phyloP scores from a whole-genome alignment of 202 grass and related monocot species.

The Schoenoplectus triqueter region DNA sequence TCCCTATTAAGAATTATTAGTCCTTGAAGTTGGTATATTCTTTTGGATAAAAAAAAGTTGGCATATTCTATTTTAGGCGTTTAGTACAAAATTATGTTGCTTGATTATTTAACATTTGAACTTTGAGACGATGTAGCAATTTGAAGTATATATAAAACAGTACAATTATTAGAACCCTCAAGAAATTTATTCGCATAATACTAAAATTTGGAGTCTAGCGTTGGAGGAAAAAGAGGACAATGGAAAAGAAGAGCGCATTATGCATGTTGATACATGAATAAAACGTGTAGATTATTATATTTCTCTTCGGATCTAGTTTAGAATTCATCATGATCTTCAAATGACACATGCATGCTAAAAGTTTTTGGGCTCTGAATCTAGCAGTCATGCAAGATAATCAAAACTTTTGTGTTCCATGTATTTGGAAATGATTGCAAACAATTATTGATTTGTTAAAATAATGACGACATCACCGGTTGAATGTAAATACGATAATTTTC shows the following conservation, averaged over 20 bases:
- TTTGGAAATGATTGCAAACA: not conserved
- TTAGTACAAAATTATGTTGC: not conserved
- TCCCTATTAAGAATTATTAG: too few species aligned
- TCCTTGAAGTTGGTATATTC: too few species aligned
- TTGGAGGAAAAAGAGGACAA: not conserved
- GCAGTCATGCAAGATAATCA: not conserved
- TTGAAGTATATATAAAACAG: not conserved
- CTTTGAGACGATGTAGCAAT: not conserved
- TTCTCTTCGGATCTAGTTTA: not conserved
- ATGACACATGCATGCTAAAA: not conserved
- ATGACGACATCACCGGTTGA: not conserved
- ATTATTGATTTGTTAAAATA: not conserved
- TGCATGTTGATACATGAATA: conserved; percentile 25
- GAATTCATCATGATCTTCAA: not conserved
- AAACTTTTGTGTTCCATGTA: not conserved
- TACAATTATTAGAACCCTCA: not conserved
- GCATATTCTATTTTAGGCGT: too few species aligned
- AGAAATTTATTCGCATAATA: not conserved
- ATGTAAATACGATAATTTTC: not conserved
- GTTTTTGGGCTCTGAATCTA: not conserved
- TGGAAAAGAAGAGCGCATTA: not conserved
- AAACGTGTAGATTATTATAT: conserved; percentile 1
- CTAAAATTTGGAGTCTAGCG: not conserved
- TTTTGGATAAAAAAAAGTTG: too few species aligned
- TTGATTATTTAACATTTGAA: not conserved